Evolutionary conservation across 805 yeast genomes (phyloP).

Genomic region (Yarrowia sp.): DNA sequence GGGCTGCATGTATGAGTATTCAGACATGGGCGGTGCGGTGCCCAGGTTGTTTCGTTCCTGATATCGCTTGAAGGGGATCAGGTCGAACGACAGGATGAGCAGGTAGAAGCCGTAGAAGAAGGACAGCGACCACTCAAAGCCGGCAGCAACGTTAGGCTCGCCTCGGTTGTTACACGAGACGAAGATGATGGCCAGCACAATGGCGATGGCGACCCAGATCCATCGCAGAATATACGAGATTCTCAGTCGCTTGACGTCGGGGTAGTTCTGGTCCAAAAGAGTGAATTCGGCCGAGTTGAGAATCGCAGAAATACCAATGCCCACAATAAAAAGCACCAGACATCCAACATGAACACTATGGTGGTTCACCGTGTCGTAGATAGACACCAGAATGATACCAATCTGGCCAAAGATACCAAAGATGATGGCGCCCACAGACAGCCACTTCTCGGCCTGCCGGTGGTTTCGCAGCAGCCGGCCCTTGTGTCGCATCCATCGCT

Average conservation of each 20-base stretch:
- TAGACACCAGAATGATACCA: slow-evolving; percentile 75
- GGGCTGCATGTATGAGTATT: slow-evolving; percentile 28
- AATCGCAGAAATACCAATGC: slow-evolving; percentile 62
- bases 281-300: slow-evolving; percentile 57
- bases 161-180: slow-evolving; percentile 51
- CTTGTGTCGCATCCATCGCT: slow-evolving; percentile 64
- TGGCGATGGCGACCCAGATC: slow-evolving; percentile 71
- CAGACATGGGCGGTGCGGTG: slow-evolving; percentile 17
- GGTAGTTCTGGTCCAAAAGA: slow-evolving; percentile 56
- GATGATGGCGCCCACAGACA: slow-evolving; percentile 56
- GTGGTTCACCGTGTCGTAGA: slow-evolving; percentile 69
- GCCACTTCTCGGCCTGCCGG: slow-evolving; percentile 53
- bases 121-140: slow-evolving; percentile 86
- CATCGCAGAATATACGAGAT: slow-evolving; percentile 59
- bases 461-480: slow-evolving; percentile 64
- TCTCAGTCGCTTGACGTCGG: slow-evolving; percentile 49
- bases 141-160: slow-evolving; percentile 59
- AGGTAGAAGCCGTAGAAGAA: slow-evolving; percentile 81
- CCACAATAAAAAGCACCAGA: slow-evolving; percentile 75
- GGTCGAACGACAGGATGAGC: slow-evolving; percentile 69
- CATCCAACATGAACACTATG: slow-evolving; percentile 63
- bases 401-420: slow-evolving; percentile 67
- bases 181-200: slow-evolving; percentile 72
- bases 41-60: slow-evolving; percentile 17
- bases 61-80: slow-evolving; percentile 55